Percentiles rank a stretch among this genome's conserved stretches.
Evolutionary conservation across 305 asterid species (phyloP).

Genomic region (Salvia sclarea): DNA sequence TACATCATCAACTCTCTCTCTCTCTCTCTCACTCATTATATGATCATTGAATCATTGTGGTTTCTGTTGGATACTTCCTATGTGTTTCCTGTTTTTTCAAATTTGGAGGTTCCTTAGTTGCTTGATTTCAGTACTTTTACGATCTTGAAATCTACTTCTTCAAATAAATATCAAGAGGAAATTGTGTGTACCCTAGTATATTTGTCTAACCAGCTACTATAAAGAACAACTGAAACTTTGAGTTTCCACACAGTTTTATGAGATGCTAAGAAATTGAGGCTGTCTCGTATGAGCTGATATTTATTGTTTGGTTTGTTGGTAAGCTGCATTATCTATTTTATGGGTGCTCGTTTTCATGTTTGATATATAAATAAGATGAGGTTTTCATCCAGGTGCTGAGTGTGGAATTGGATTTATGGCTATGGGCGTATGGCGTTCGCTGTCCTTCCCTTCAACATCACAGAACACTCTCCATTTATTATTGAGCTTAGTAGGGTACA

Average conservation of each 20-base stretch:
- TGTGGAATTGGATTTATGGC: conserved; percentile 93
- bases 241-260: background rate
- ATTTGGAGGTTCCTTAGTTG: background rate
- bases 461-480: conserved; percentile 81
- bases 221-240: too few species aligned
- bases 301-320: background rate
- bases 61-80: background rate
- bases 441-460: conserved; percentile 78
- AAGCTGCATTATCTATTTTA: too few species aligned
- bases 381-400: conserved; percentile 69
- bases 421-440: conserved; percentile 77
- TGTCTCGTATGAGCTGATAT: background rate
- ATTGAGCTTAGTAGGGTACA: too few species aligned
- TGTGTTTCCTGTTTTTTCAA: background rate
- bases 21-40: background rate
- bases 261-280: background rate
- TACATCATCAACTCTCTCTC: too few species aligned
- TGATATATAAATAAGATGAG: conserved; percentile 22
- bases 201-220: background rate
- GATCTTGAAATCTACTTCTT: background rate
- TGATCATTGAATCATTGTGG: background rate
- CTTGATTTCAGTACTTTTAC: background rate
- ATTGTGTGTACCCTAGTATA: background rate
- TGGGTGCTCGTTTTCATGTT: background rate
- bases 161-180: background rate